Base-by-base conservation (phyloP, 257 asterid species). In the Nemophila menziesii region DNA sequence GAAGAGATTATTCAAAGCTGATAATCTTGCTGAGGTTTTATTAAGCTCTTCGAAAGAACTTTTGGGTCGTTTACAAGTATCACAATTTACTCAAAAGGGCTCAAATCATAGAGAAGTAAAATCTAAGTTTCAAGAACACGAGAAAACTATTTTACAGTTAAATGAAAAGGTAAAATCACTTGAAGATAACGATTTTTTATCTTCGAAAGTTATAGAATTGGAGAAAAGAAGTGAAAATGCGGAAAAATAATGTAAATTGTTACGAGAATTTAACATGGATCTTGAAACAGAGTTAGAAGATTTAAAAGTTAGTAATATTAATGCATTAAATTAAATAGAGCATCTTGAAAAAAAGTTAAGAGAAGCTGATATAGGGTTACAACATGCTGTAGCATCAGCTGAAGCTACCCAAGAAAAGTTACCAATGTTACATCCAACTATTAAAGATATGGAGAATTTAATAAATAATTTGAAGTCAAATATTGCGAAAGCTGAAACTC, bases 371-470 rank as follows among this genome's bases (percentile, higher is more conserved):
- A 61, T 54, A 47, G 57, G 50, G 68, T 63, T 58, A 55, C 67
- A 67, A 55, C 92, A 82, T 62, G 95, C 96, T 16, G 77, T 50
- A 58, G 99, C 95, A 49, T 74, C 82, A 62, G 80, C 77, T 22
- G 96, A 82, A 64, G 96, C 99, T 54, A 70, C 77, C 67, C 75
- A 67, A 60, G 99, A 90, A 79, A 82, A 67, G 75, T 75, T 65
- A 74, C 64, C 20, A 66, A 82, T 85, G 94, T 53, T 79, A 41
- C 62, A 75, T 53, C 60, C 72, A 56, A 77, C 66, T 20, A 72
- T 82, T 60, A 64, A 50, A 55, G 96, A 90, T 65, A 86, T 90
- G 99, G 93, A 77, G 16, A 69, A 69, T 57, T 62, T 86, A 53
- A 90, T 90, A 45, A 44, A 54, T 41, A 72, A 61, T 64, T 73